Conservation (phyloP, 108 stramenopile genomes). For the Epithemia pelagica region DNA sequence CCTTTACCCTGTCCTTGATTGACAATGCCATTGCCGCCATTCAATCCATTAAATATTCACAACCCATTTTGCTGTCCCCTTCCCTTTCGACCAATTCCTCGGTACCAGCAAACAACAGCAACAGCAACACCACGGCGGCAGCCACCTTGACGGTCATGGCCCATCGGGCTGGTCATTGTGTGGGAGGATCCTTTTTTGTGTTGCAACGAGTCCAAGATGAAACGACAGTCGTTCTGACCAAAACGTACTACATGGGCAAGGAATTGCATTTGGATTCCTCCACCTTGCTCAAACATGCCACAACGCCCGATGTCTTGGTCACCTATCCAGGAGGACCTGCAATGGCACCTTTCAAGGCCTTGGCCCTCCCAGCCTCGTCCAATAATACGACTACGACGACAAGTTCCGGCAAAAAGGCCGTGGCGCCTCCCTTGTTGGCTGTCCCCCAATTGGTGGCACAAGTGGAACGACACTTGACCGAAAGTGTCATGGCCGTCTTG, state of each 20-base stretch:
- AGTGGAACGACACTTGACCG: slow-evolving; percentile 36
- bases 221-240: slow-evolving; percentile 59
- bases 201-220: slow-evolving; percentile 67
- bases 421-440: neutral
- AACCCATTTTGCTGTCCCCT: slow-evolving; percentile 44
- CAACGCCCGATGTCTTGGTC: slow-evolving; percentile 72
- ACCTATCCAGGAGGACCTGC: slow-evolving; percentile 69
- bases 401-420: neutral
- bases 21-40: slow-evolving; percentile 70
- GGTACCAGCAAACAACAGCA: neutral
- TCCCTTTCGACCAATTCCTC: neutral
- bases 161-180: slow-evolving; percentile 80
- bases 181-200: slow-evolving; percentile 79
- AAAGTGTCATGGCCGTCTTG: slow-evolving; percentile 64
- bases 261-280: slow-evolving; percentile 77
- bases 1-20: slow-evolving; percentile 82
- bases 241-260: slow-evolving; percentile 72
- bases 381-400: neutral
- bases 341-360: slow-evolving; percentile 11
- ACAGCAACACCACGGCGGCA: neutral
- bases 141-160: slow-evolving; percentile 50
- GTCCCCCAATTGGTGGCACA: slow-evolving; percentile 7
- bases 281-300: slow-evolving; percentile 64
- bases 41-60: slow-evolving; percentile 84
- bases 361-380: slow-evolving; percentile 5